Conservation (phyloP, 495 filamentous ascomycete species). For the Aspergillus olivimuriae region DNA sequence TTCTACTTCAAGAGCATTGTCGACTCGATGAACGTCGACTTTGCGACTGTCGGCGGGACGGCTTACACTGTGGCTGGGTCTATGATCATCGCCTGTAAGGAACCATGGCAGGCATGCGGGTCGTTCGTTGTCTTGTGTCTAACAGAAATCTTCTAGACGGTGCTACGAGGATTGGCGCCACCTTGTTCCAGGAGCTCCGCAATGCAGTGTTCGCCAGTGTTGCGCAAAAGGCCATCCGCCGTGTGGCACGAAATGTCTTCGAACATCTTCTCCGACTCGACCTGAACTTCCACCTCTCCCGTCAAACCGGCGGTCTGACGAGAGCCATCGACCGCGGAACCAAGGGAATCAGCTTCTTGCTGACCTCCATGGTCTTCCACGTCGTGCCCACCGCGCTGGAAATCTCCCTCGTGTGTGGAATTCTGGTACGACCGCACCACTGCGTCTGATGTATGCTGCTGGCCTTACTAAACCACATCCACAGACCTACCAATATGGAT, state of each 20-base stretch:
- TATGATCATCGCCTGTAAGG: conserved; percentile 79
- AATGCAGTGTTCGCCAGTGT: conserved; percentile 97
- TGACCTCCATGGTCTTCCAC: conserved; percentile 98
- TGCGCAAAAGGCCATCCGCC: conserved; percentile 90
- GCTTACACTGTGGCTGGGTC: conserved; percentile 83
- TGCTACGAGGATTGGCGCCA: conserved; percentile 76
- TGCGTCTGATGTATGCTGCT: not conserved
- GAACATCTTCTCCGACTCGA: conserved; percentile 84
- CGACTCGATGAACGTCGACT: conserved; percentile 94
- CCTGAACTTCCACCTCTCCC: conserved; percentile 85
- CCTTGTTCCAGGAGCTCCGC: conserved; percentile 81
- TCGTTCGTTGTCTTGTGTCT: not conserved
- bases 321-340: conserved; percentile 94
- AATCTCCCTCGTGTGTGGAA: conserved; percentile 92
- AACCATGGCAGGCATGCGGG: not conserved
- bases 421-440: conserved; percentile 43
- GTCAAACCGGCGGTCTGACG: conserved; percentile 91
- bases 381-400: conserved; percentile 90
- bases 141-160: conserved; percentile 54
- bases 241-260: conserved; percentile 87
- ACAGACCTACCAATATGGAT: conserved; percentile 89
- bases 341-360: conserved; percentile 93
- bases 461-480: conserved; percentile 17
- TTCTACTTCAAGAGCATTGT: conserved; percentile 99
- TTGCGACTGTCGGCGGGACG: conserved; percentile 72